Base-by-base conservation (phyloP, 2,329 filamentous ascomycete genomes). In the Emmonsiellopsis sp. region DNA sequence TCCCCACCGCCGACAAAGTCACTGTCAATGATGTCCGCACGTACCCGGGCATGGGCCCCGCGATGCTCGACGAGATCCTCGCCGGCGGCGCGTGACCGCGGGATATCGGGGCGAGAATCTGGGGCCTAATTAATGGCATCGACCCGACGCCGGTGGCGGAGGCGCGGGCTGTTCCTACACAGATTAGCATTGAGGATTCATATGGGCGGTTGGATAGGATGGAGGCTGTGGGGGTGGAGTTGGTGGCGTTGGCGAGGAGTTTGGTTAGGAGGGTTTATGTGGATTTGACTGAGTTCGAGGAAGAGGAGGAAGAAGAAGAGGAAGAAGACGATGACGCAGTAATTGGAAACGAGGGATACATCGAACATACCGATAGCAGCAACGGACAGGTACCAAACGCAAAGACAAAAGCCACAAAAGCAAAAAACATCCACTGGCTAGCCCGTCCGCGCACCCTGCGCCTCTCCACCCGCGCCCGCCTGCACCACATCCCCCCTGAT, bases 141-240 rank as follows among this genome's bases (percentile, higher is more conserved):
- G 92, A 97, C 66, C 72, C 83, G 51, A 77, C 79, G 0, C 83
- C 88, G 55, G 89, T 97, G 14, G 82, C 83, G 49, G 77, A 83
- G 57, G 86, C 83, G 2, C 81, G 81, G 60, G 80, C 83, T 44
- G 70, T 94, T 1, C 92, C 92, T 0, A 83, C 82, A 1, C 91
- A 96, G 68, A 94, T 97, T 65, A 93, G 88, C 67, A 93, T 97
- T 58, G 92, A 97, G 65, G 91, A 97, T 69, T 93, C 89, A 13
- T 97, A 95, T 66, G 78, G 81, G 27, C 2, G 83, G 0, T 74
- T 95, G 1, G 80, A 86, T 59, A 83, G 77, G 0, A 65, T 85
- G 50, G 68, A 80, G 1, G 78, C 84, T 55, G 82, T 94, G 33
- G 71, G 74, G 42, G 81, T 80, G 57, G 85, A 94, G 68, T 74